phyloP scores from a whole-genome alignment of 2,329 filamentous ascomycete genomes.

The Epichloe uncinata region DNA sequence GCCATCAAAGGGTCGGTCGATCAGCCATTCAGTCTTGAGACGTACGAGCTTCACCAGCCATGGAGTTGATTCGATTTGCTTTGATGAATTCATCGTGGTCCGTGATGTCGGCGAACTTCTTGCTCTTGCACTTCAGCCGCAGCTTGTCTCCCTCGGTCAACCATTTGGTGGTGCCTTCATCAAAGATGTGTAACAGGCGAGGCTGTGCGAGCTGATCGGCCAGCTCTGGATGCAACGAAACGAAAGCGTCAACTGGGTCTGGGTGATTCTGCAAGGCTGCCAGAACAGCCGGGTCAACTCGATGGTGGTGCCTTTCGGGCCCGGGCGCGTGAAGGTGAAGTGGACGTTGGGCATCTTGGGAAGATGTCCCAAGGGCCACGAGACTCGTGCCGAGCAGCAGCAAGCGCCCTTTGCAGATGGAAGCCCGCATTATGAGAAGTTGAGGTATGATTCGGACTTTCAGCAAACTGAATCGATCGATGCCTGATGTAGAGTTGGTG shows the following conservation, averaged over 20 bases:
- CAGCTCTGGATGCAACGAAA: conserved; percentile 14
- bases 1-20: background rate
- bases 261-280: conserved; percentile 12
- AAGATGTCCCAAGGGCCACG: background rate
- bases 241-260: conserved; percentile 18
- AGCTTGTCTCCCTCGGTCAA: conserved; percentile 64
- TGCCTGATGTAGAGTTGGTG: too few relatives aligned
- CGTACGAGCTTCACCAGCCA: conserved; percentile 10
- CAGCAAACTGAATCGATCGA: background rate
- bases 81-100: conserved; percentile 38
- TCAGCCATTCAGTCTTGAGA: background rate
- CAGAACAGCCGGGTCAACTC: conserved; percentile 12
- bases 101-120: conserved; percentile 64
- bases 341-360: background rate
- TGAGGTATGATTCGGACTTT: too few relatives aligned
- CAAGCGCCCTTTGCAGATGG: background rate
- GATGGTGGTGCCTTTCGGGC: background rate
- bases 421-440: background rate
- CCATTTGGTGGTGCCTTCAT: conserved; percentile 48
- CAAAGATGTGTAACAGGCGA: conserved; percentile 50
- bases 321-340: background rate
- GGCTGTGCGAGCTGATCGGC: conserved; percentile 23
- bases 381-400: background rate
- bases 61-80: conserved; percentile 9
- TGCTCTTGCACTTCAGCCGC: conserved; percentile 48